phyloP scores from a whole-genome alignment of 176 grass and related monocot genomes.

The Tillandsia leiboldiana region DNA sequence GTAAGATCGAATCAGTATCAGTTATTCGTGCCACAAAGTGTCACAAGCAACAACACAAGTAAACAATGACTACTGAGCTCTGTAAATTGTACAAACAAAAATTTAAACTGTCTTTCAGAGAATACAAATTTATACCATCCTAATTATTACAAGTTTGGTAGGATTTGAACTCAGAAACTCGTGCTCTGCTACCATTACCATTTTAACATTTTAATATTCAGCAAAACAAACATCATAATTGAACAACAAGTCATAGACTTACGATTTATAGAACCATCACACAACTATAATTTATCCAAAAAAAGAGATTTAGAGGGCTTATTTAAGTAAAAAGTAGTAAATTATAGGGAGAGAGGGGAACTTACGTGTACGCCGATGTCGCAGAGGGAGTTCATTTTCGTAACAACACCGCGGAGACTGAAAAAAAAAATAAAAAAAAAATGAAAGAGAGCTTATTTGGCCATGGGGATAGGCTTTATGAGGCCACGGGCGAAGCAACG shows the following conservation, averaged over 20 bases:
- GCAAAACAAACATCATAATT: not conserved
- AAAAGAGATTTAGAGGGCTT: not conserved
- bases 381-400: constrained; percentile 27
- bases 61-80: too few species aligned
- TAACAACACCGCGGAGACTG: constrained; percentile 33
- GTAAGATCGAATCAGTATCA: not conserved
- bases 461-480: constrained; percentile 32
- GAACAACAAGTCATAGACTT: too few species aligned
- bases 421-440: constrained; percentile 7
- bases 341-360: not conserved
- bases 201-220: too few species aligned
- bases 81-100: too few species aligned
- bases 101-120: too few species aligned
- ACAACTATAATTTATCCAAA: not conserved
- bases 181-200: too few species aligned
- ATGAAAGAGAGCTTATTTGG: not conserved
- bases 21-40: not conserved
- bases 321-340: too few species aligned
- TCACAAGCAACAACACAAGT: not conserved
- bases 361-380: constrained; percentile 20
- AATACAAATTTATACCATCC: too few species aligned
- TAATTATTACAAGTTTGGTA: too few species aligned
- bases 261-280: too few species aligned
- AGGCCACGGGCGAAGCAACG: constrained; percentile 9
- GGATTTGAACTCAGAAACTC: too few species aligned